These are phyloP conservation scores for Colletotrichum cuscutae DNA, from an alignment of 2,329 filamentous ascomycete species.

Conservation along the genomic window DNA sequence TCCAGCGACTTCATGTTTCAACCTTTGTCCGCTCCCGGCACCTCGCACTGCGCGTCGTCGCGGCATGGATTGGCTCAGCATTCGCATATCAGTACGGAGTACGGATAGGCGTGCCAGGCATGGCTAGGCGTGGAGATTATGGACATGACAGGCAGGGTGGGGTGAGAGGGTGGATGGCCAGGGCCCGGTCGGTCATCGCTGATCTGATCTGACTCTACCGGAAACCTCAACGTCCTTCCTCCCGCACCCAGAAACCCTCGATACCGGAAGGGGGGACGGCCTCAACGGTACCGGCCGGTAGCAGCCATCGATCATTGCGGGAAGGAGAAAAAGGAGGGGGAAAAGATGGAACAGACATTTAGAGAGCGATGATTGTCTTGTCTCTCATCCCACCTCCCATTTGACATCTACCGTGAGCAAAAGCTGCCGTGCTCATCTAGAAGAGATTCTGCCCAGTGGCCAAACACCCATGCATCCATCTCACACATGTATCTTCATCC, in stretches of 20 bases:
- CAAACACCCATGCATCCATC: not conserved
- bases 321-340: not conserved
- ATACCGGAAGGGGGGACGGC: constrained; percentile 4
- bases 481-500: not conserved
- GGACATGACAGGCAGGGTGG: not conserved
- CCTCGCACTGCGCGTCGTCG: constrained; percentile 4
- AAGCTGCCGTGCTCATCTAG: constrained; percentile 1
- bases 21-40: constrained; percentile 18
- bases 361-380: not conserved
- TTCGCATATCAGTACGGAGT: not conserved
- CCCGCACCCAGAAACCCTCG: constrained; percentile 9
- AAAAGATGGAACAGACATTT: not conserved
- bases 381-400: not conserved
- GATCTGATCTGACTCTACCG: constrained; percentile 22
- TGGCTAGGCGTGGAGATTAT: not conserved
- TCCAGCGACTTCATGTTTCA: constrained; percentile 23
- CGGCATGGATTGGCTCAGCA: not conserved
- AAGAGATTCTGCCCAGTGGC: not conserved
- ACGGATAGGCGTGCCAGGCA: not conserved
- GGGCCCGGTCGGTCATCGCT: constrained; percentile 18
- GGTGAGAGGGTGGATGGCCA: constrained; percentile 2
- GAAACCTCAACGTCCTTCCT: constrained; percentile 29
- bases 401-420: not conserved
- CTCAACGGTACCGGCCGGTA: constrained; percentile 19
- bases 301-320: constrained; percentile 1